Evolutionary conservation across 1,284 basidiomycete species (phyloP).

Genomic region (Apiotrichum brassicae): DNA sequence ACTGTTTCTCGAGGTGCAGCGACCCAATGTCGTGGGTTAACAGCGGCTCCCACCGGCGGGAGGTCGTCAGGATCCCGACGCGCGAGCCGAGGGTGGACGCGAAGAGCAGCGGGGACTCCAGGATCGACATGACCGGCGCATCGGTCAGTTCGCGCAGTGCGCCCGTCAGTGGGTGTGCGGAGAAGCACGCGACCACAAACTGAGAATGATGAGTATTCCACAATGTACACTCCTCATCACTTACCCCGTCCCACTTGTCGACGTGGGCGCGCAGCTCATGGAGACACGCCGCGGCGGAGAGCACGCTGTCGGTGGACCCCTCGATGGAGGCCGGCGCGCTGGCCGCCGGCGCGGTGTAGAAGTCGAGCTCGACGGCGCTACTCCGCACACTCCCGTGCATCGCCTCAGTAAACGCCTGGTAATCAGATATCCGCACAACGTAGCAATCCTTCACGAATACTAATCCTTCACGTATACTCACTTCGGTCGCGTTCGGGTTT

Average conservation of each 20-base stretch:
- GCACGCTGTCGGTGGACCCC: constrained; percentile 45
- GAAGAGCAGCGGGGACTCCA: constrained; percentile 51
- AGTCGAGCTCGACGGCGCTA: constrained; percentile 25
- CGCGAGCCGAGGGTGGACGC: constrained; percentile 33
- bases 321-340: constrained; percentile 48
- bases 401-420: constrained; percentile 16
- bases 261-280: constrained; percentile 13
- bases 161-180: constrained; percentile 50
- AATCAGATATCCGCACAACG: no score
- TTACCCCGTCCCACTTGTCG: constrained; percentile 23
- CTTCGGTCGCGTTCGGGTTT: constrained; percentile 53
- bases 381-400: constrained; percentile 5
- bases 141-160: constrained; percentile 46
- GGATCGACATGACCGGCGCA: constrained; percentile 50
- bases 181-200: constrained; percentile 54
- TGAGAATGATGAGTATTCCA: neutral
- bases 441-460: no score
- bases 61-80: constrained; percentile 54
- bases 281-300: constrained; percentile 47
- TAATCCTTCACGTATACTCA: no score
- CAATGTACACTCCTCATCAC: no score
- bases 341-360: constrained; percentile 48
- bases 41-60: constrained; percentile 49
- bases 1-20: constrained; percentile 27
- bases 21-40: constrained; percentile 45